Base-by-base conservation (phyloP, 2,329 filamentous ascomycete genomes). In the Microdochium paspali region DNA sequence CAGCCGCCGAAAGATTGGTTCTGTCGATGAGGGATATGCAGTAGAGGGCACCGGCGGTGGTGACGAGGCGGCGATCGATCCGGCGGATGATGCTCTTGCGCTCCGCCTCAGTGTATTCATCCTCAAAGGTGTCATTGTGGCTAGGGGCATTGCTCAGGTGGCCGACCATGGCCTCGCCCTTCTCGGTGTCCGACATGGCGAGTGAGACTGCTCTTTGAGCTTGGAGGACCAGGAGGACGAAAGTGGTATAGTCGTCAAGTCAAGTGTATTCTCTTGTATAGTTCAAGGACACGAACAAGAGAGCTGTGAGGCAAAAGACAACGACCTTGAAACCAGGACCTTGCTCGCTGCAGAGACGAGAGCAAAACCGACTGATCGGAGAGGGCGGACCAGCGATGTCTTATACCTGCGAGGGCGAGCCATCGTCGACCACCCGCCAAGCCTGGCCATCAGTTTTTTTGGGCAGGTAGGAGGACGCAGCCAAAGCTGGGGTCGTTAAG, bases 11-110 rank as follows among this genome's bases (percentile, higher is more conserved):
- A 60, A 90, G 66, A 63, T 91, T 91, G 2, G 84, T 88, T 26
- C 87, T 73, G 59, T 93, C 87, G 80, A 91, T 87, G 50, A 91
- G 67, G 53, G 78, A 84, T 56, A 87, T 73, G 60, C 84, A 87
- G 64, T 90, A 90, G 67, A 89, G 76, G 53, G 74, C 59, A 20
- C 82, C 82, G 4, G 80, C 76, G 1, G 76, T 81, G 3, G 74
- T 59, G 35, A 85, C 77, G 3, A 86, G 68, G 2, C 82, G 78
- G 25, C 72, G 68, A 63, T 94, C 88, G 54, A 93, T 71, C 12
- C 80, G 78, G 48, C 75, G 72, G 39, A 90, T 79, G 57, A 93
- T 87, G 39, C 67, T 74, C 59, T 70, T 78, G 66, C 85, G 77
- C 65, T 91, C 82, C 18, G 18, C 35, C 35, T 21, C 35, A 20